phyloP scores from a whole-genome alignment of 176 grass and related monocot species.

The Phoenix roebelenii region DNA sequence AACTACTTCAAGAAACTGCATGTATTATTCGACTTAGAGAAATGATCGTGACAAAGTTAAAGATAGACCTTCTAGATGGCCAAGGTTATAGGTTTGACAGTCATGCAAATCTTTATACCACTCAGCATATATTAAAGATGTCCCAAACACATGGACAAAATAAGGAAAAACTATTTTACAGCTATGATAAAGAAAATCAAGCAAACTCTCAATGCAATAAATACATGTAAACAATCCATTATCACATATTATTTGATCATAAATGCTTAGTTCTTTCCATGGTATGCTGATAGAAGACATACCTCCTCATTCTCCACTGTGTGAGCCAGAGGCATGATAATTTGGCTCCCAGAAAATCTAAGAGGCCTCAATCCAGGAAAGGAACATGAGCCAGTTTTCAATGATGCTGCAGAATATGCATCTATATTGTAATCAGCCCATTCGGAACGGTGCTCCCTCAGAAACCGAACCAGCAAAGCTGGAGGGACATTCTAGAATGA shows the following conservation, averaged over 20 bases:
- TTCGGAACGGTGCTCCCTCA: constrained; percentile 93
- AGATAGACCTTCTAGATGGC: too few relatives aligned
- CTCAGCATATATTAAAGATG: too few relatives aligned
- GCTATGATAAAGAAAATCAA: too few relatives aligned
- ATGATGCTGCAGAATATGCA: constrained; percentile 67
- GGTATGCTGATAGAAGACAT: neutral
- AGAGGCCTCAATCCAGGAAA: constrained; percentile 61
- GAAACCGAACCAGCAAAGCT: constrained; percentile 64
- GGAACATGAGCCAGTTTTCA: constrained; percentile 53
- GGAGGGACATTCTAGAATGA: constrained; percentile 75
- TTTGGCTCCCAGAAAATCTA: constrained; percentile 79
- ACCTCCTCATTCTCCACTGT: constrained; percentile 98
- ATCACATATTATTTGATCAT: too few relatives aligned
- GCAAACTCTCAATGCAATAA: too few relatives aligned
- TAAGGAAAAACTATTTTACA: too few relatives aligned
- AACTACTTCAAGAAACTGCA: constrained; percentile 86
- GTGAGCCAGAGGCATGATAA: constrained; percentile 88
- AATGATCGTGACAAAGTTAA: too few relatives aligned
- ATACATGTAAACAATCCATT: too few relatives aligned
- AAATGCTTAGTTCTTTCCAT: too few relatives aligned
- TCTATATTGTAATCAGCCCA: constrained; percentile 98
- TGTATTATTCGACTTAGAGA: neutral
- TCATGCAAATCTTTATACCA: too few relatives aligned
- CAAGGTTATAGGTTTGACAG: too few relatives aligned
- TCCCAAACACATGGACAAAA: too few relatives aligned